Conservation (phyloP, 2,329 filamentous ascomycete genomes). For the Penicillium sp. region DNA sequence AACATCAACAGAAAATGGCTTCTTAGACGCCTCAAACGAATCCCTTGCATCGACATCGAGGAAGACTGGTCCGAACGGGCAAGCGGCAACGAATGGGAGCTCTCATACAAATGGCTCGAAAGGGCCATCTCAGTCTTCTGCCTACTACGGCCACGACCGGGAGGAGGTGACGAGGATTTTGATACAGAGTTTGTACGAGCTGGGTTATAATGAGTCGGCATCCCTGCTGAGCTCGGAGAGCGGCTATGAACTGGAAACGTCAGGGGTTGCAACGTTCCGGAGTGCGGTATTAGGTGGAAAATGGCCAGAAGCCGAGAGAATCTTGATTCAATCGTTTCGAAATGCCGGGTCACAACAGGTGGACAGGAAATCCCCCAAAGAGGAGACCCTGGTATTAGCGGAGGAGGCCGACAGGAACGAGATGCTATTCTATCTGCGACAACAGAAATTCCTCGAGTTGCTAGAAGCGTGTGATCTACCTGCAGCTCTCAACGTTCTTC, state of each 20-base stretch:
- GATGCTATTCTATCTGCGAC: constrained; percentile 84
- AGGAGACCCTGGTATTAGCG: constrained; percentile 67
- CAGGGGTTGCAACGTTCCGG: constrained; percentile 81
- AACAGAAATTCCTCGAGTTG: constrained; percentile 93
- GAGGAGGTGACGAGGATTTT: constrained; percentile 91
- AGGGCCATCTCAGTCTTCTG: constrained; percentile 34
- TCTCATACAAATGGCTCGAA: constrained; percentile 41
- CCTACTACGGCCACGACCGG: constrained; percentile 81
- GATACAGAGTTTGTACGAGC: constrained; percentile 83
- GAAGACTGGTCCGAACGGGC: constrained; percentile 59
- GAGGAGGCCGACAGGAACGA: constrained; percentile 71
- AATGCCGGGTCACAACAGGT: constrained; percentile 42
- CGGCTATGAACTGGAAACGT: constrained; percentile 81
- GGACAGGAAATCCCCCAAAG: constrained; percentile 23
- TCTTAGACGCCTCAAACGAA: constrained; percentile 58
- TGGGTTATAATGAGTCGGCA: constrained; percentile 81
- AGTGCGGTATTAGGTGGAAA: constrained; percentile 73
- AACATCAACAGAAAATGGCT: constrained; percentile 56
- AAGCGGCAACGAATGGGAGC: constrained; percentile 44
- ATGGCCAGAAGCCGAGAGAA: constrained; percentile 80
- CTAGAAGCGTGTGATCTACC: constrained; percentile 73
- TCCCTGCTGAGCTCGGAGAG: constrained; percentile 74
- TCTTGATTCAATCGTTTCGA: constrained; percentile 61
- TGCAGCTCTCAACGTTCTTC: constrained; percentile 75
- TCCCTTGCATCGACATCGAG: constrained; percentile 45